These are phyloP conservation scores for Agastache rugosa DNA, from an alignment of 257 asterid genomes.

Conservation along the genomic window DNA sequence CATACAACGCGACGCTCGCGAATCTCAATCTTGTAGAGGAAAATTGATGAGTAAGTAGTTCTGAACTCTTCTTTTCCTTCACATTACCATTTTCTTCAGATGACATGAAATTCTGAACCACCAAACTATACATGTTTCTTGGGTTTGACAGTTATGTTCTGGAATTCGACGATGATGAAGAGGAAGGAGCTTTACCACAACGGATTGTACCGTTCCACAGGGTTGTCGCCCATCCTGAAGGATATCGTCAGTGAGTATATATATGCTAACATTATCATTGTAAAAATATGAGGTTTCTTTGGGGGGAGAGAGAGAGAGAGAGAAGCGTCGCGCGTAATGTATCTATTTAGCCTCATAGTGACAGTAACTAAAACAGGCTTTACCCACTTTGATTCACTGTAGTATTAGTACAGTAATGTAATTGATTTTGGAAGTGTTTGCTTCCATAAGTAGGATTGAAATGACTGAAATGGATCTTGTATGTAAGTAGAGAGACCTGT, in stretches of 20 bases:
- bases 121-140: conserved; percentile 23
- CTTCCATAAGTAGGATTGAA: background rate
- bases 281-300: background rate
- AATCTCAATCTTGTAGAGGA: conserved; percentile 62
- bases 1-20: conserved; percentile 40
- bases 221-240: conserved; percentile 89
- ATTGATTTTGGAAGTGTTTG: conserved; percentile 9
- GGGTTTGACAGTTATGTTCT: conserved; percentile 64
- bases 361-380: conserved; percentile 3
- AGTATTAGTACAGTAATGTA: background rate
- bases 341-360: conserved; percentile 23
- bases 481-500: background rate
- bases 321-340: conserved; percentile 21
- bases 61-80: conserved; percentile 9
- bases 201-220: conserved; percentile 83
- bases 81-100: background rate
- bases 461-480: background rate
- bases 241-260: conserved; percentile 66
- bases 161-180: conserved; percentile 97
- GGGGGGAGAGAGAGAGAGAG: background rate
- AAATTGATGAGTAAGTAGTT: conserved; percentile 82
- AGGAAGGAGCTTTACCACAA: conserved; percentile 88
- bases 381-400: conserved; percentile 10
- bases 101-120: conserved; percentile 3
- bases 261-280: conserved; percentile 1